Evolutionary conservation across 2,329 filamentous ascomycete species (phyloP).

Genomic region (Alternaria postmessia): DNA sequence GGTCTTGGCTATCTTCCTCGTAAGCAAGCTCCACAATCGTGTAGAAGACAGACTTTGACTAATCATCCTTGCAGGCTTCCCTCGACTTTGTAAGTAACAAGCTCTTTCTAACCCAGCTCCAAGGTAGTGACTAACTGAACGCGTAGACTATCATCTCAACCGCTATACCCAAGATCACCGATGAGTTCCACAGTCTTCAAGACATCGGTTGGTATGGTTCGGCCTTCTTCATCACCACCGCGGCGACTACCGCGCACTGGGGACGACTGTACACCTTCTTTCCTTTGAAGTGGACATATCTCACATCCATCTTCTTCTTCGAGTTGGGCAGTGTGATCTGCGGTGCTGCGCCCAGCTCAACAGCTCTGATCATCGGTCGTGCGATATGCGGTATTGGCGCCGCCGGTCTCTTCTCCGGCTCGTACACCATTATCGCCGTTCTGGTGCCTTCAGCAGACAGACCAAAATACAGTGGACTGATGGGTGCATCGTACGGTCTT

Average conservation of each 20-base stretch:
- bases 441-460: conserved; percentile 52
- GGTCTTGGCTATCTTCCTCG: conserved; percentile 9
- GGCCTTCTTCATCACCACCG: conserved; percentile 38
- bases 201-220: conserved; percentile 44
- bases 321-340: conserved; percentile 7
- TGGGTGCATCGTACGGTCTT: conserved; percentile 50
- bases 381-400: conserved; percentile 12
- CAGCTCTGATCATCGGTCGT: conserved; percentile 3
- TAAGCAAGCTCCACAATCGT: neutral
- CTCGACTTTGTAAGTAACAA: conserved; percentile 7
- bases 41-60: neutral
- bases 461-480: conserved; percentile 49
- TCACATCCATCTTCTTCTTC: conserved; percentile 10
- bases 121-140: neutral
- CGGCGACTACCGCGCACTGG: conserved; percentile 22
- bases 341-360: conserved; percentile 3
- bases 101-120: neutral
- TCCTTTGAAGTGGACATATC: conserved; percentile 24
- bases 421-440: conserved; percentile 55
- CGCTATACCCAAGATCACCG: conserved; percentile 43
- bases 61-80: neutral
- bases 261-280: conserved; percentile 24
- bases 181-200: conserved; percentile 39
- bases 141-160: conserved; percentile 31
- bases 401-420: conserved; percentile 19